Evolutionary conservation across 2,329 filamentous ascomycete genomes (phyloP).

Genomic region (Neurospora sp.): DNA sequence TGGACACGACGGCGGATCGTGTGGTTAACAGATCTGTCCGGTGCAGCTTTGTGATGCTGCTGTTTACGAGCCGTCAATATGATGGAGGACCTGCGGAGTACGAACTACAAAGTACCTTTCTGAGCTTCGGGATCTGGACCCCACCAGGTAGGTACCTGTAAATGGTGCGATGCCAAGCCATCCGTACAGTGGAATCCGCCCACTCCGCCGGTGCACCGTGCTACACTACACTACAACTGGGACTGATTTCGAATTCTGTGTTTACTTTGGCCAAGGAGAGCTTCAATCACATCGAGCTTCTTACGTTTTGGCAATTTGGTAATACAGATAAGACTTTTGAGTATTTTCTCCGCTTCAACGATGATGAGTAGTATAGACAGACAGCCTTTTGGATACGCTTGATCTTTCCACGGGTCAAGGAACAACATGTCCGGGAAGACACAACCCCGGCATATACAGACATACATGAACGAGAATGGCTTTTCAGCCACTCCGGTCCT

Average conservation of each 20-base stretch:
- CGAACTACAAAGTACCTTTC: neutral
- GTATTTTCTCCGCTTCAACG: neutral
- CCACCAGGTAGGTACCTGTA: neutral
- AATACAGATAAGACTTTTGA: neutral
- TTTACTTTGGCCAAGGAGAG: neutral
- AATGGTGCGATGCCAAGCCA: neutral
- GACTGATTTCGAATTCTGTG: neutral
- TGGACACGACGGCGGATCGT: neutral
- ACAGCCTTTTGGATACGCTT: neutral
- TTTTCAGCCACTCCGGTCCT: constrained; percentile 1
- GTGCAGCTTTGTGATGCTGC: neutral
- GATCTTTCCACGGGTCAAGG: neutral
- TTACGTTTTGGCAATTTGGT: neutral
- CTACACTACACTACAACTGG: neutral
- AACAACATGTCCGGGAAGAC: neutral
- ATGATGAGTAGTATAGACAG: neutral
- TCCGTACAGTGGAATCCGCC: neutral
- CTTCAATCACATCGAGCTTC: neutral
- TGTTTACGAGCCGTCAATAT: neutral
- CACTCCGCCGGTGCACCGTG: neutral
- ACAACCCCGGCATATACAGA: neutral
- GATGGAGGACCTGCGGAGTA: neutral
- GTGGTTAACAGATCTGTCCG: neutral
- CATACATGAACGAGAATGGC: neutral
- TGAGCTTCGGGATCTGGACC: neutral